Evolutionary conservation across 2,329 filamentous ascomycete genomes (phyloP), one percentile per base, ranked within the genome.

Genomic region (Coleophoma eucalyptorum): DNA sequence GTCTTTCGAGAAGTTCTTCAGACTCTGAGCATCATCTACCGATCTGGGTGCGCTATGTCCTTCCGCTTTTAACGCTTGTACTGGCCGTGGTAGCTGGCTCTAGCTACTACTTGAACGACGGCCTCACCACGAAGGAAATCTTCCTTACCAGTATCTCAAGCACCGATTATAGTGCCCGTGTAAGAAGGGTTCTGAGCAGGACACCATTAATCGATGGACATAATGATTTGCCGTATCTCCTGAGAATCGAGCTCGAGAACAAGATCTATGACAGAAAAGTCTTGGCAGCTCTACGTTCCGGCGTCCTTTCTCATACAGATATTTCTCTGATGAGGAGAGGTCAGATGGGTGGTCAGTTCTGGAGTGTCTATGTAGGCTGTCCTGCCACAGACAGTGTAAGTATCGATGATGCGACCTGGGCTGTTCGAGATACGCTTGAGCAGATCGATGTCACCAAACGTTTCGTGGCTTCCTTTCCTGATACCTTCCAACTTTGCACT

Each of bases 391-490:
- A 50, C 31, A 43, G 51, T 18, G 50, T 54, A 46, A 13, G 16
- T 19, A 35, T 33, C 15, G 53, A 58, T 48, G 55, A 60, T 46
- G 50, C 54, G 1, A 58, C 51, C 15, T 26, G 46, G 50, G 70
- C 71, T 46, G 77, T 82, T 18, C 67, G 72, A 50, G 69, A 72
- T 38, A 83, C 80, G 0, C 68, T 82, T 31, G 75, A 80, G 46
- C 79, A 83, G 58, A 71, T 83, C 20, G 80, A 84, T 55, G 67
- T 83, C 2, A 75, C 76, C 59, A 67, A 74, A 31, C 74, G 79
- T 3, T 67, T 84, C 2, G 63, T 72, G 13, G 32, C 26, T 15
- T 12, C n/a, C 1, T 46, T 34, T 18, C 26, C 26, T 4, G 44
- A 46, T 5, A 20, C 34, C 15, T 35, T 46, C n/a, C 31, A 46